Evolutionary conservation across 257 asterid genomes (phyloP).

Genomic region (Echites panduratus): DNA sequence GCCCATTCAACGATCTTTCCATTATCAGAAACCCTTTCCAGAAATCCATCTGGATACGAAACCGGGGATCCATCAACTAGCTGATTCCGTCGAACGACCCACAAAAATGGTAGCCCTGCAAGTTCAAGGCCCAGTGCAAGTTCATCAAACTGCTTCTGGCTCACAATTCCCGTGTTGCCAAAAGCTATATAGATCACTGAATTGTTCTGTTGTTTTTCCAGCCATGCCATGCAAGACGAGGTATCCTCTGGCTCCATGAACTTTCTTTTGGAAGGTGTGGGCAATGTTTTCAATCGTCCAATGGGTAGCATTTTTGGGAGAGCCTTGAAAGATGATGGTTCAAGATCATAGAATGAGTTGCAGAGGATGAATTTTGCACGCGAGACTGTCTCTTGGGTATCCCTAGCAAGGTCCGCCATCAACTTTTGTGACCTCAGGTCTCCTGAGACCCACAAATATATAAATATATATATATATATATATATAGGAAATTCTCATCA

Average conservation of each 20-base stretch:
- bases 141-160: slow-evolving; percentile 35
- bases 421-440: too few species aligned
- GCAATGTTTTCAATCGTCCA: slow-evolving; percentile 21
- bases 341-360: slow-evolving; percentile 20
- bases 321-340: slow-evolving; percentile 27
- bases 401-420: too few species aligned
- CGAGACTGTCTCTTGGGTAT: background rate
- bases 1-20: too few species aligned
- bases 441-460: too few species aligned
- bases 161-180: slow-evolving; percentile 35
- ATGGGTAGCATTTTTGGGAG: slow-evolving; percentile 25
- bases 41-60: slow-evolving; percentile 27
- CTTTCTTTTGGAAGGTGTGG: slow-evolving; percentile 1
- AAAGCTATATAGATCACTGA: slow-evolving; percentile 44
- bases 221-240: slow-evolving; percentile 36
- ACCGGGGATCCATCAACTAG: slow-evolving; percentile 24
- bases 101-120: slow-evolving; percentile 34
- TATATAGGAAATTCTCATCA: too few species aligned
- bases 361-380: background rate
- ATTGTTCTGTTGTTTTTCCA: slow-evolving; percentile 19
- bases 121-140: slow-evolving; percentile 42
- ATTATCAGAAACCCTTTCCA: slow-evolving; percentile 19
- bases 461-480: too few species aligned
- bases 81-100: slow-evolving; percentile 34
- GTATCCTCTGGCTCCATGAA: slow-evolving; percentile 21